Conservation (phyloP, 768 basidiomycete genomes). For the Trametes coccinea region DNA sequence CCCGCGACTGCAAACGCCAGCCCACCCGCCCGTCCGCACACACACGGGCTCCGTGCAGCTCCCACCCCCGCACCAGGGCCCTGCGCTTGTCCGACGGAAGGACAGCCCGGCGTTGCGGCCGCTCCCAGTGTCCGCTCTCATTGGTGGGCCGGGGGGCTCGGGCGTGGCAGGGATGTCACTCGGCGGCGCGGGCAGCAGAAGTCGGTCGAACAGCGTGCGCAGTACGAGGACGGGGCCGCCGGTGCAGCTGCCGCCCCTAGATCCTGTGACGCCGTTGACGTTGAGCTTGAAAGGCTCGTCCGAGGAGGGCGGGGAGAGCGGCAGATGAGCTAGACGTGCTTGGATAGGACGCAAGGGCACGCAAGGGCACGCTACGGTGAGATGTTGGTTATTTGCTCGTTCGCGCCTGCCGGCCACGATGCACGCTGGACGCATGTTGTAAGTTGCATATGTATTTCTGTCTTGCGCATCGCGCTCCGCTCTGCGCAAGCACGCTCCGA, state of each 20-base stretch:
- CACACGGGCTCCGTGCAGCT: neutral
- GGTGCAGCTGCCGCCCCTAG: conserved; percentile 21
- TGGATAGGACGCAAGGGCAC: no score
- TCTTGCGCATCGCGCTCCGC: no score
- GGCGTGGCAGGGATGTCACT: conserved; percentile 8
- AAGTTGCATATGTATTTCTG: no score
- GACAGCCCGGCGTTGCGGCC: conserved; percentile 28
- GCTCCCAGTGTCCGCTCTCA: conserved; percentile 23
- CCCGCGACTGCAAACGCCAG: neutral
- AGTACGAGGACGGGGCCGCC: conserved; percentile 18
- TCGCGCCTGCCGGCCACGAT: no score
- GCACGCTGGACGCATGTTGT: no score
- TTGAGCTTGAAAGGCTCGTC: conserved; percentile 2
- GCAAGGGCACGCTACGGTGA: no score
- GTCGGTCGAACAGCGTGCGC: conserved; percentile 17
- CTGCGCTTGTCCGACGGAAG: conserved; percentile 26
- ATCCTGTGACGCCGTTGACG: conserved; percentile 23
- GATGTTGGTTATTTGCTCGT: no score
- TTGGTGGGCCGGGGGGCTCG: conserved; percentile 18
- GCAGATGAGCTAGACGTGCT: neutral
- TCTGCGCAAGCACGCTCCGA: no score
- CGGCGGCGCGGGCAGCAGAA: conserved; percentile 16
- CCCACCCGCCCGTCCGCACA: neutral
- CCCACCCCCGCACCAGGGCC: conserved; percentile 4
- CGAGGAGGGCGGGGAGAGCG: neutral